A percentile compares a stretch with the other conserved stretches of the same genome.
Conservation (phyloP, 2,329 filamentous ascomycete species). For the Alternaria rosae region DNA sequence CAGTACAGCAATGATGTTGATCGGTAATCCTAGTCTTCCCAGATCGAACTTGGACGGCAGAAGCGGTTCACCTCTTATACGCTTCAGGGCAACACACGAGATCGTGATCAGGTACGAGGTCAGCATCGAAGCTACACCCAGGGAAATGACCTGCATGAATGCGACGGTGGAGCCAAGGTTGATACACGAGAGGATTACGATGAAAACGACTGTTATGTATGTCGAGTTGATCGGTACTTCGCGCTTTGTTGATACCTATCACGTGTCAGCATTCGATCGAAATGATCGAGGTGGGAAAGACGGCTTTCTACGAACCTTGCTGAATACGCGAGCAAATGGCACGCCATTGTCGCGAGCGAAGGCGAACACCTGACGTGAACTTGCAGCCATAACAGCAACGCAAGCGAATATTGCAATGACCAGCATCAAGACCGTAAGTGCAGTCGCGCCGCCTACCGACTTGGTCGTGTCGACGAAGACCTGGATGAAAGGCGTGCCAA, state of each 20-base stretch:
- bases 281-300: conserved; percentile 30
- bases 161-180: conserved; percentile 38
- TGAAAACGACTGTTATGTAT: conserved; percentile 26
- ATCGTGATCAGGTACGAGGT: conserved; percentile 52
- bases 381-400: conserved; percentile 32
- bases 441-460: conserved; percentile 25
- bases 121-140: conserved; percentile 23
- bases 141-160: conserved; percentile 26
- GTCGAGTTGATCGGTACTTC: conserved; percentile 36
- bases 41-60: conserved; percentile 56
- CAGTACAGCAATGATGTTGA: conserved; percentile 52
- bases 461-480: conserved; percentile 34
- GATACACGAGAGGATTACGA: conserved; percentile 36
- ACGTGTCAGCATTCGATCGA: background rate
- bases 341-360: conserved; percentile 40
- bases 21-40: conserved; percentile 52
- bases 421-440: conserved; percentile 31
- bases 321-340: conserved; percentile 36
- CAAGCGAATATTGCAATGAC: conserved; percentile 26
- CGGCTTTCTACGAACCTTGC: conserved; percentile 47
- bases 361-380: conserved; percentile 38
- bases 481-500: conserved; percentile 30
- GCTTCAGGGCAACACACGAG: conserved; percentile 54
- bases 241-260: conserved; percentile 23
- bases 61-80: conserved; percentile 53